Evolutionary conservation across 768 basidiomycete genomes (phyloP).

Genomic region (Collybia mongolica): DNA sequence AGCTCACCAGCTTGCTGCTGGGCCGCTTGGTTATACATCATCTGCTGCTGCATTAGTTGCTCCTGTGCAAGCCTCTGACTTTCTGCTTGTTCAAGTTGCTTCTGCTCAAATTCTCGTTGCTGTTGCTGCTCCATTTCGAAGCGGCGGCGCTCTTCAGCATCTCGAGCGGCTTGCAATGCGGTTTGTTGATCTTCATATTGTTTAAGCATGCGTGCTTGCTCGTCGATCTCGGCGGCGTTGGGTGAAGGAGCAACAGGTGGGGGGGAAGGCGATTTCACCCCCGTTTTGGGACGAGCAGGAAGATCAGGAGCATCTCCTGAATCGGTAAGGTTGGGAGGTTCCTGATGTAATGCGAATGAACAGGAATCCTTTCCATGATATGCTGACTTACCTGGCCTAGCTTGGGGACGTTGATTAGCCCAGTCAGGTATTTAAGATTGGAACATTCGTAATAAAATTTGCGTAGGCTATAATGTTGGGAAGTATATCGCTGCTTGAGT

Average conservation of each 20-base stretch:
- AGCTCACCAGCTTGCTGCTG: constrained; percentile 74
- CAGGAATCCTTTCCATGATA: neutral
- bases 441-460: constrained; percentile 99
- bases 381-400: constrained; percentile 70
- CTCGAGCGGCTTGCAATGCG: constrained; percentile 77
- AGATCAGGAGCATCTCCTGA: constrained; percentile 82
- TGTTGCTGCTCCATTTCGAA: constrained; percentile 76
- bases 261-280: constrained; percentile 54
- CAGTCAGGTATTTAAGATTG: constrained; percentile 96
- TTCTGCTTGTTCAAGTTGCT: constrained; percentile 86
- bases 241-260: constrained; percentile 74
- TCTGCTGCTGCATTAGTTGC: constrained; percentile 81
- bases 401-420: constrained; percentile 97
- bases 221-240: constrained; percentile 70
- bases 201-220: constrained; percentile 93
- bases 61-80: constrained; percentile 88
- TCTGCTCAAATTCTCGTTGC: constrained; percentile 86
- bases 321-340: constrained; percentile 93
- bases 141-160: constrained; percentile 80
- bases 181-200: constrained; percentile 95
- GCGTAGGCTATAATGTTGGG: constrained; percentile 90
- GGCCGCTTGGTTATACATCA: constrained; percentile 75
- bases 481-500: constrained; percentile 79
- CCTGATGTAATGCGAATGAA: constrained; percentile 42
- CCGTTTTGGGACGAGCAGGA: constrained; percentile 76